Evolutionary conservation across 441 rosid genomes (phyloP).

Genomic region (Theobroma grandiflorum): DNA sequence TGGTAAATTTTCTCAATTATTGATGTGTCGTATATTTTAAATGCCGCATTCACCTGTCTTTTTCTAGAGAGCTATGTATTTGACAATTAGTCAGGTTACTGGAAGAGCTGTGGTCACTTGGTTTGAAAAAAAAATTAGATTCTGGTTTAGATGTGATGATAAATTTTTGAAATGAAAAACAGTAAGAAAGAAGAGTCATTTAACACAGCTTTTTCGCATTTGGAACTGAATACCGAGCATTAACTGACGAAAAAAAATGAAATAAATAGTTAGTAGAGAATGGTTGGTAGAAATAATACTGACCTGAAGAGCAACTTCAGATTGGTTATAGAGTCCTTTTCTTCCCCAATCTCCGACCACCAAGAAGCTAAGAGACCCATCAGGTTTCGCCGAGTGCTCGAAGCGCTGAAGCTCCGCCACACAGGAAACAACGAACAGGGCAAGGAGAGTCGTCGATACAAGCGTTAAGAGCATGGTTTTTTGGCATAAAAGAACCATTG

Average conservation of each 20-base stretch:
- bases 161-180: too few species aligned
- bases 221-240: neutral
- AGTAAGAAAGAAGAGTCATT: too few species aligned
- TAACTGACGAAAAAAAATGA: neutral
- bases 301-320: constrained; percentile 63
- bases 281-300: neutral
- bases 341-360: constrained; percentile 76
- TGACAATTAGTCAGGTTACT: too few species aligned
- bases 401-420: constrained; percentile 45
- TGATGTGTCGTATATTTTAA: too few species aligned
- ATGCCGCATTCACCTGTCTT: too few species aligned
- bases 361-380: constrained; percentile 55
- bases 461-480: neutral
- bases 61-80: too few species aligned
- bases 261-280: neutral
- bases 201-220: neutral
- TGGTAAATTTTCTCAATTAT: neutral
- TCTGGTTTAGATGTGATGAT: too few species aligned
- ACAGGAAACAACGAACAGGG: neutral
- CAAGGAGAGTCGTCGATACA: neutral
- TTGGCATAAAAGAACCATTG: neutral
- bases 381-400: constrained; percentile 42
- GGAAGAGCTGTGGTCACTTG: too few species aligned
- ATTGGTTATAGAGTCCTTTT: constrained; percentile 55
- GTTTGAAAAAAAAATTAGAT: too few species aligned